These are phyloP conservation scores for Carex kokanica DNA, from an alignment of 176 grass and related monocot species.

Conservation along the genomic window DNA sequence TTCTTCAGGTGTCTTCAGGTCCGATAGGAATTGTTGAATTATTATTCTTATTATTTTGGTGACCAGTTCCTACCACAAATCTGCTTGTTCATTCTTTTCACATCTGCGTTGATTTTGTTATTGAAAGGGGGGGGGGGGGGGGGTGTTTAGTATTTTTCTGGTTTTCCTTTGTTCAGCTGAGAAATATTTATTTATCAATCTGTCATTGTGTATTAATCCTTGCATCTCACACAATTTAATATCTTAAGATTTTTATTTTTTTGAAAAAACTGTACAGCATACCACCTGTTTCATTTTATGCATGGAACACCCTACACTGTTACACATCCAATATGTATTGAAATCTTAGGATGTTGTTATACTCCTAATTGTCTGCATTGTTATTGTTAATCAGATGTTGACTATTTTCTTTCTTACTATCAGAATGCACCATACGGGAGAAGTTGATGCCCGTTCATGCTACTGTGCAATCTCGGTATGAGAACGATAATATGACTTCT, in stretches of 20 bases:
- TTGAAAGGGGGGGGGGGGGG: too few relatives aligned
- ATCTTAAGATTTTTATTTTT: too few relatives aligned
- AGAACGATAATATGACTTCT: not conserved
- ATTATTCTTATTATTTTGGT: not conserved
- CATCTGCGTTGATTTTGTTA: not conserved
- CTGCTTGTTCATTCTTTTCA: not conserved
- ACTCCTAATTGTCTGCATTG: not conserved
- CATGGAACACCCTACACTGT: too few relatives aligned
- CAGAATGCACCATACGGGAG: conserved; percentile 90
- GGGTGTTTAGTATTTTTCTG: not conserved
- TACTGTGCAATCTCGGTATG: conserved; percentile 87
- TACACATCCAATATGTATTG: too few relatives aligned
- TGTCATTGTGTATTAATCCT: not conserved
- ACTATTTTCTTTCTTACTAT: conserved; percentile 25
- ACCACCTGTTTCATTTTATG: too few relatives aligned
- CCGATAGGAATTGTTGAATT: not conserved
- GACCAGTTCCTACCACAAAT: not conserved
- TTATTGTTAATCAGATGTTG: not conserved
- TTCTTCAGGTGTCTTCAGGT: conserved; percentile 85
- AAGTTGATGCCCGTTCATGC: conserved; percentile 89
- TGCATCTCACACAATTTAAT: not conserved
- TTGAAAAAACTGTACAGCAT: too few relatives aligned
- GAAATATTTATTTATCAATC: not conserved
- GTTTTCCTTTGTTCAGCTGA: not conserved
- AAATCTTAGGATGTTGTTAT: not conserved